Conservation (phyloP, 148 eudicot genomes). For the Agrostemma githago region DNA sequence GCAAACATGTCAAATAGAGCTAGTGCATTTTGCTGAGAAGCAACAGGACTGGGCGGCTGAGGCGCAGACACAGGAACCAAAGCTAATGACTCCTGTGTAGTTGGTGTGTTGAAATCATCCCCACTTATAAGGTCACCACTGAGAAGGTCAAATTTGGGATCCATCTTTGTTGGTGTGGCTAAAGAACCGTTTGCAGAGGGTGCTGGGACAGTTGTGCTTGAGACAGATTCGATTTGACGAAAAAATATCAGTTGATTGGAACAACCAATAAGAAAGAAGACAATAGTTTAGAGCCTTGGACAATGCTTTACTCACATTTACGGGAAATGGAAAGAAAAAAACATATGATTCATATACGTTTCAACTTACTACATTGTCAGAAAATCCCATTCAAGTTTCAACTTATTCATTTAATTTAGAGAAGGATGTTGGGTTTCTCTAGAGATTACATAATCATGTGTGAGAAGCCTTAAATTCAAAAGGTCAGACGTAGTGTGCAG, state of each 20-base stretch:
- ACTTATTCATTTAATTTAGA: background rate
- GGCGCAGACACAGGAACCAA: slow-evolving; percentile 79
- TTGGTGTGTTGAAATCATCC: slow-evolving; percentile 56
- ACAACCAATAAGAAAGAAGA: background rate
- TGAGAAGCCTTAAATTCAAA: slow-evolving; percentile 2
- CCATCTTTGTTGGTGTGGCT: slow-evolving; percentile 39
- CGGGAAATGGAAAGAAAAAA: too few relatives aligned
- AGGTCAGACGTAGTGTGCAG: background rate
- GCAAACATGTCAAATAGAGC: slow-evolving; percentile 89
- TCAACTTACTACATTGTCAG: too few relatives aligned
- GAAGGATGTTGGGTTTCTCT: background rate
- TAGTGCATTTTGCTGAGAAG: slow-evolving; percentile 68
- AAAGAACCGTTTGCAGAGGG: slow-evolving; percentile 53
- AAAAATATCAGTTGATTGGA: background rate
- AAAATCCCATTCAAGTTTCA: too few relatives aligned
- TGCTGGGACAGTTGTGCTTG: slow-evolving; percentile 46
- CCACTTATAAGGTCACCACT: slow-evolving; percentile 61
- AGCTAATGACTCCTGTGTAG: slow-evolving; percentile 55
- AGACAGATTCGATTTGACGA: slow-evolving; percentile 41
- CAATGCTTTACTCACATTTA: too few relatives aligned
- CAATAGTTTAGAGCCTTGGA: background rate
- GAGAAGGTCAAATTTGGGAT: slow-evolving; percentile 69
- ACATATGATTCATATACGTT: too few relatives aligned
- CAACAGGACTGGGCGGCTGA: slow-evolving; percentile 54
- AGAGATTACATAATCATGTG: background rate